A percentile compares a stretch with the other conserved stretches of the same genome.
phyloP scores from a whole-genome alignment of 2,329 filamentous ascomycete species.

The Sphaerulina populicola region DNA sequence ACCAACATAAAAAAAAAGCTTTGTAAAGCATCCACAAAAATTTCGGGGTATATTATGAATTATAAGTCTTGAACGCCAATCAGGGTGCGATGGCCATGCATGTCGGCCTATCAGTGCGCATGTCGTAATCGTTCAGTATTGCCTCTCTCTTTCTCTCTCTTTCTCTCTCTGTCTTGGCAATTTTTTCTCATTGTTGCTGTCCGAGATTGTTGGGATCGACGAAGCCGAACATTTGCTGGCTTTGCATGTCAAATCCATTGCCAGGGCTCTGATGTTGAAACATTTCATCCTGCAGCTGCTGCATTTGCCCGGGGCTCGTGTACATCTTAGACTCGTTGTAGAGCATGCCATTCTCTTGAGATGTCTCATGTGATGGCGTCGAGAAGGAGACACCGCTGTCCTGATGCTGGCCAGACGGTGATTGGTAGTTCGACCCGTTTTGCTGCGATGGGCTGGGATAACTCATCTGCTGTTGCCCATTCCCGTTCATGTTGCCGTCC shows the following conservation, averaged over 20 bases:
- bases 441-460: slow-evolving; percentile 25
- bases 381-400: slow-evolving; percentile 35
- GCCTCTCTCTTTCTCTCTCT: neutral
- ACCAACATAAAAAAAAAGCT: slow-evolving; percentile 11
- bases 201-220: slow-evolving; percentile 38
- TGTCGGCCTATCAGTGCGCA: slow-evolving; percentile 14
- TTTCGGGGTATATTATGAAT: slow-evolving; percentile 23
- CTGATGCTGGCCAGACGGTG: slow-evolving; percentile 30
- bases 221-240: slow-evolving; percentile 41
- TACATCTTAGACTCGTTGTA: slow-evolving; percentile 39
- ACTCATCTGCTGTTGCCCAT: slow-evolving; percentile 23
- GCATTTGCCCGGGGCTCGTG: slow-evolving; percentile 33
- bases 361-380: slow-evolving; percentile 28
- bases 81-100: slow-evolving; percentile 9
- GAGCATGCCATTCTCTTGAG: slow-evolving; percentile 32
- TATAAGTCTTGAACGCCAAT: slow-evolving; percentile 16
- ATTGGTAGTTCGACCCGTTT: slow-evolving; percentile 28
- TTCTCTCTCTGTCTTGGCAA: neutral
- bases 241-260: slow-evolving; percentile 39
- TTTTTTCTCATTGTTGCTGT: slow-evolving; percentile 21
- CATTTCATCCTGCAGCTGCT: slow-evolving; percentile 28
- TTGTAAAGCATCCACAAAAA: slow-evolving; percentile 22
- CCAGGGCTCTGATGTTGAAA: slow-evolving; percentile 30
- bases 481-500: slow-evolving; percentile 20
- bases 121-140: slow-evolving; percentile 18